Conservation (phyloP, 495 filamentous ascomycete genomes). For the Apiosordaria backusii region DNA sequence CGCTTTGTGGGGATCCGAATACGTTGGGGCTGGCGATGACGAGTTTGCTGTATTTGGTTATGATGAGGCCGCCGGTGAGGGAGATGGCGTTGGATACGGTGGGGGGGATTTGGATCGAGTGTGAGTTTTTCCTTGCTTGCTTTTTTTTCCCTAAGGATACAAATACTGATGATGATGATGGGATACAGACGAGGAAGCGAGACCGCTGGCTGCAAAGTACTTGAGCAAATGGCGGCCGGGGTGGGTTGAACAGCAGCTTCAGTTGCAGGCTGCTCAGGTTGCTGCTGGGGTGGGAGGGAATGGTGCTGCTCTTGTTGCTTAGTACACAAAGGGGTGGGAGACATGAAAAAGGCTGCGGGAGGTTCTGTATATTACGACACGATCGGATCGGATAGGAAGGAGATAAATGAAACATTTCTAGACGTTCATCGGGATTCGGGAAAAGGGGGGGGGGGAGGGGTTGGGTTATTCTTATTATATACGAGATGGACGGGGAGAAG, state of each 20-base stretch:
- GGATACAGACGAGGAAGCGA: conserved; percentile 44
- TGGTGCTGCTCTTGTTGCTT: conserved; percentile 11
- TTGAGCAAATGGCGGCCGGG: conserved; percentile 51
- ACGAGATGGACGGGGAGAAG: neutral
- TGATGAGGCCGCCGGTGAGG: conserved; percentile 80
- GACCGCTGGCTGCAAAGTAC: conserved; percentile 52
- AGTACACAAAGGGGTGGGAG: neutral
- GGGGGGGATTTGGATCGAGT: conserved; percentile 80
- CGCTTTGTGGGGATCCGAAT: conserved; percentile 84
- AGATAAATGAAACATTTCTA: neutral
- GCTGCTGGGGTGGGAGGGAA: neutral
- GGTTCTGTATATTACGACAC: neutral
- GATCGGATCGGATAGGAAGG: neutral
- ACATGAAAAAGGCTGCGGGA: neutral
- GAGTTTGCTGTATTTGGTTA: conserved; percentile 65
- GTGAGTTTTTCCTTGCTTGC: conserved; percentile 43
- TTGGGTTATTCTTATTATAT: neutral
- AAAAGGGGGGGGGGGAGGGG: too few relatives aligned
- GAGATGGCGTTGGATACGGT: conserved; percentile 77
- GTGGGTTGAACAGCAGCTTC: conserved; percentile 42
- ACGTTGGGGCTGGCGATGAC: conserved; percentile 49
- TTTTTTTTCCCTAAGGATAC: conserved; percentile 16
- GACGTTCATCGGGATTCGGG: neutral
- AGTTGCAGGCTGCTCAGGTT: conserved; percentile 7
- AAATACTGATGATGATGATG: conserved; percentile 8